Evolutionary conservation across 225 moss, liverwort and hornwort species (phyloP), one percentile per base, ranked within the genome.

Genomic region (Sphagnum contortum): DNA sequence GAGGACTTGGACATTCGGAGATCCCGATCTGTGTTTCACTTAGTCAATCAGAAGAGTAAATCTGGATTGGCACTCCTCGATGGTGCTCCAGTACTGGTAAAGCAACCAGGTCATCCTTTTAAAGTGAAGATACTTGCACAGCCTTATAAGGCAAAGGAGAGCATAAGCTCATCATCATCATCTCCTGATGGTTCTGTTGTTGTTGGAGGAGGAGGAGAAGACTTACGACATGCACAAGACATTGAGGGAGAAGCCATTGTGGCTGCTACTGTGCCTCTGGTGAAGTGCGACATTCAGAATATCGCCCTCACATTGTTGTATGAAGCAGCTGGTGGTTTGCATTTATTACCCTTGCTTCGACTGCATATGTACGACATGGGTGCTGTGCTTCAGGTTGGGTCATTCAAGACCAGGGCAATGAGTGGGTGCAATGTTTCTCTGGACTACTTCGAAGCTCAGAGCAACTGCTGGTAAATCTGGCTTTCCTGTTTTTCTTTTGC

Each of bases 11-110:
- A 85, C 57, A 68, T 87, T 70, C 75, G 80, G 52, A 74, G 64
- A 12, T 74, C 75, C 13, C 87, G 80, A 57, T 75, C 81, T 60
- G 66, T 85, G 66, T 83, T 90, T 66, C 87, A 92, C 74, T 75
- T 98, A 72, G 76, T 98, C 47, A 98, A 98, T 71, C 85, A 91
- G 71, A 98, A 98, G 76, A 85, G 83, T 70, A 92, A 89, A 74
- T 81, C 74, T 62, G 88, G 88, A 14, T 73, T 98, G 48, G 87
- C 92, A 1, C 88, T 98, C 49, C 65, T 87, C 61, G 92, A 92
- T 55, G 89, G 88, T 50, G 85, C 81, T 9, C 90, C 96, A 7
- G 83, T 93, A 65, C 56, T 93, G 68, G 93, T 98, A 8, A 84
- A 82, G 74, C 85, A 83, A 61, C 96, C 98, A 14, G 98, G 98